These are phyloP conservation scores for Abelmoschus esculentus DNA, from an alignment of 345 rosid genomes.

Conservation along the genomic window DNA sequence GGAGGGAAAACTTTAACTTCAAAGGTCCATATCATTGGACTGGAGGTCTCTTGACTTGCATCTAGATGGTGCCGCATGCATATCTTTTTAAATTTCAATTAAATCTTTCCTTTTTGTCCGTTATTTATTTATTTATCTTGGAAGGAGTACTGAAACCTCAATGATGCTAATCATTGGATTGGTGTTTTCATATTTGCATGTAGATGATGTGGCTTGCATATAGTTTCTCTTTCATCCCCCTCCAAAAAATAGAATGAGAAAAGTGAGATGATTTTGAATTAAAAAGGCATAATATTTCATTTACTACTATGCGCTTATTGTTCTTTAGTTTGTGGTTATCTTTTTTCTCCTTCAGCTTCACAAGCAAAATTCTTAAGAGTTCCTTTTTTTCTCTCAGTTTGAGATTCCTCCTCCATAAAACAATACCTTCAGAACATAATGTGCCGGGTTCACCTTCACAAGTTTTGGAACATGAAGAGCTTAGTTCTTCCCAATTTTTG, in stretches of 20 bases:
- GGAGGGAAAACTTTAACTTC: not conserved
- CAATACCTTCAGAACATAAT: constrained; percentile 40
- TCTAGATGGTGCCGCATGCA: not conserved
- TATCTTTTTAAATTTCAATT: not conserved
- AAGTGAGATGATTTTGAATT: not conserved
- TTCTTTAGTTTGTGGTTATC: constrained; percentile 2
- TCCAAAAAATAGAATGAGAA: not conserved
- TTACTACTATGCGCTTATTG: not conserved
- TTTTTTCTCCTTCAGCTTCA: not conserved
- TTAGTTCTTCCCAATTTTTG: constrained; percentile 45
- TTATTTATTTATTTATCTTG: not conserved
- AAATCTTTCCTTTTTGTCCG: not conserved
- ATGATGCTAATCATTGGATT: not conserved
- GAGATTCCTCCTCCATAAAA: constrained; percentile 73
- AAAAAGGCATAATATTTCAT: not conserved
- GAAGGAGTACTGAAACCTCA: not conserved
- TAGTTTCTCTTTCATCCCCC: not conserved
- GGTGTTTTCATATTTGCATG: not conserved
- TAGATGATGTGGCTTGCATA: not conserved
- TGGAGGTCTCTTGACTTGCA: not conserved
- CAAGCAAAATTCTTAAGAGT: constrained; percentile 9
- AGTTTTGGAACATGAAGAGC: constrained; percentile 48
- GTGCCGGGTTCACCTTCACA: constrained; percentile 37
- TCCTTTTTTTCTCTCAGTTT: constrained; percentile 44
- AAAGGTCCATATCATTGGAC: not conserved